Evolutionary conservation across 345 rosid genomes (phyloP).

Genomic region (Balakata baccata): DNA sequence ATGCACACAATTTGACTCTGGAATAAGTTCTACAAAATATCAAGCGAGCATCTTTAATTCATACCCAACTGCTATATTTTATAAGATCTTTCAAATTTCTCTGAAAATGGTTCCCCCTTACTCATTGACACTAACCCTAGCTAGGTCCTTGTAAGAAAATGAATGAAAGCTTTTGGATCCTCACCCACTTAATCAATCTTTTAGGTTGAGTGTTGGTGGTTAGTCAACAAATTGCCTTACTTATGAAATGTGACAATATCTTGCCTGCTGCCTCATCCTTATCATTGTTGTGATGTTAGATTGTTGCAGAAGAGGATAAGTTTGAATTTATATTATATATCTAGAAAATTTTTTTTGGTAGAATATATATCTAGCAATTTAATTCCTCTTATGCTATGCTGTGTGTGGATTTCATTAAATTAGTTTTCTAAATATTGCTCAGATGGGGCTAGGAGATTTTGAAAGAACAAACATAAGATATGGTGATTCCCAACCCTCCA

Average conservation of each 20-base stretch:
- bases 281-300: not conserved
- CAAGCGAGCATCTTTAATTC: too few species aligned
- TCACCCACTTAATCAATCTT: not conserved
- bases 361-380: too few species aligned
- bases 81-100: not conserved
- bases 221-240: not conserved
- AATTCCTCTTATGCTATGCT: not conserved
- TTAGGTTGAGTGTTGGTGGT: constrained; percentile 2
- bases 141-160: not conserved
- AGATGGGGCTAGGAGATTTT: constrained; percentile 66
- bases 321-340: not conserved
- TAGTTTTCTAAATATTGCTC: constrained; percentile 22
- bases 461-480: constrained; percentile 60
- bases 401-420: not conserved
- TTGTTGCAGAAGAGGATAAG: too few species aligned
- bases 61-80: too few species aligned
- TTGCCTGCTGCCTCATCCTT: not conserved
- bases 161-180: not conserved
- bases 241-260: not conserved
- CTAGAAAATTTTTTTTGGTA: not conserved
- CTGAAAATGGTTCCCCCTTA: not conserved
- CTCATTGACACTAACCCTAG: constrained; percentile 16
- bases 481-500: constrained; percentile 52
- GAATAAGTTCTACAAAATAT: too few species aligned
- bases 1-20: too few species aligned